These are phyloP conservation scores for Hordeum marinum DNA, from an alignment of 176 grass and related monocot genomes.

Conservation along the genomic window DNA sequence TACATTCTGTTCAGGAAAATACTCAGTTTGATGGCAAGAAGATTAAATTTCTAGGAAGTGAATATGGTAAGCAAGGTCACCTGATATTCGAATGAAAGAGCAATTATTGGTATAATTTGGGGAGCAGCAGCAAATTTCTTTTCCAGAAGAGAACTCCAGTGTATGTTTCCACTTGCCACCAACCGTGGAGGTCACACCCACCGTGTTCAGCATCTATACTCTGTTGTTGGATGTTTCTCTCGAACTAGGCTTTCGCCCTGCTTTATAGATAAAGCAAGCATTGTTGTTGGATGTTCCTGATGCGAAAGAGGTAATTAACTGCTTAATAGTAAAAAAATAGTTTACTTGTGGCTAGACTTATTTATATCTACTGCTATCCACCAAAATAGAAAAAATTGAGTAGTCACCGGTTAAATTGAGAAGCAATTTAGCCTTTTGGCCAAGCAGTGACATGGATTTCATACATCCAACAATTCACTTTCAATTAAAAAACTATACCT, in stretches of 20 bases:
- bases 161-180: constrained; percentile 58
- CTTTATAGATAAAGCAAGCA: too few species aligned
- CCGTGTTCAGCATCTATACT: constrained; percentile 1
- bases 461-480: too few species aligned
- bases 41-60: neutral
- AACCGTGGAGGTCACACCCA: constrained; percentile 34
- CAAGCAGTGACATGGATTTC: too few species aligned
- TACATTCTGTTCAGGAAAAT: constrained; percentile 66
- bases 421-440: too few species aligned
- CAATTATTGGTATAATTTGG: constrained; percentile 90
- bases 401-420: too few species aligned
- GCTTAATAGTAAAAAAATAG: too few species aligned
- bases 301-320: neutral
- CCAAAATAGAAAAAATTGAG: too few species aligned
- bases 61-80: constrained; percentile 32
- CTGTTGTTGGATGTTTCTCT: neutral
- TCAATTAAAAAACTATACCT: too few species aligned
- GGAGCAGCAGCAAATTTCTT: constrained; percentile 61
- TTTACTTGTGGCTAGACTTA: too few species aligned
- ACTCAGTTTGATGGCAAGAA: constrained; percentile 19
- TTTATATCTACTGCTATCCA: too few species aligned
- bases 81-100: constrained; percentile 91
- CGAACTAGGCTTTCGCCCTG: too few species aligned
- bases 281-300: neutral
- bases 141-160: constrained; percentile 79